Base-by-base conservation (phyloP, 371 early-diverging fungal species). In the Sporodiniella umbellata region DNA sequence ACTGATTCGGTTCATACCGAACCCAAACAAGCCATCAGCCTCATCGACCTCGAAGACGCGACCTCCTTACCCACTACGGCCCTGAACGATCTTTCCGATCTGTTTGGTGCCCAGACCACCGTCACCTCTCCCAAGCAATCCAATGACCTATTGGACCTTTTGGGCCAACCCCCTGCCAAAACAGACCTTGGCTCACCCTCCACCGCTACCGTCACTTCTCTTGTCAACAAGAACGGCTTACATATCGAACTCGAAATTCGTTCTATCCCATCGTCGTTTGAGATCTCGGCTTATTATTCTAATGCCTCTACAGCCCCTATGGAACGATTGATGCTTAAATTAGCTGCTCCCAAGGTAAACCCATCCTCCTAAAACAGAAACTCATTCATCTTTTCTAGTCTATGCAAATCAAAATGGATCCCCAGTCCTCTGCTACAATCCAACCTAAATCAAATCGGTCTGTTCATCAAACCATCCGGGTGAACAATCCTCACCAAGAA, bases 331-430 rank as follows among this genome's bases (percentile, higher is more conserved):
- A 75, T 62, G 44, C 60, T 83, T 45, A 64, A 58, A 23, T 60
- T 83, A 7, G 80, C 83, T 8, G 78, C 75, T n/a, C 83, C 83
- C 11, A 78, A 74, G 70, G 74, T 74, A 62, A 33, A 45, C 8
- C 4, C n/a, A n/a, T n/a, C n/a, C n/a, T n/a, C n/a, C n/a, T n/a
- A n/a, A n/a, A n/a, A n/a, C n/a, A n/a, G n/a, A n/a, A n/a, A n/a
- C n/a, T n/a, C n/a, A n/a, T n/a, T n/a, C n/a, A n/a, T n/a, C n/a
- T n/a, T n/a, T n/a, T n/a, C n/a, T n/a, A n/a, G n/a, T n/a, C n/a
- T 14, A 72, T 90, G 61, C 87, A 88, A 65, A 70, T 89, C 45
- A 72, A 75, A 31, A 69, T 89, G 76, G 81, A 85, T 28, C 74
- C 83, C 26, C 80, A 83, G 18, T 80, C 87, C 4, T 75, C 80